These are phyloP conservation scores for Trichoderma breve DNA, from an alignment of 2,329 filamentous ascomycete species.

Conservation along the genomic window DNA sequence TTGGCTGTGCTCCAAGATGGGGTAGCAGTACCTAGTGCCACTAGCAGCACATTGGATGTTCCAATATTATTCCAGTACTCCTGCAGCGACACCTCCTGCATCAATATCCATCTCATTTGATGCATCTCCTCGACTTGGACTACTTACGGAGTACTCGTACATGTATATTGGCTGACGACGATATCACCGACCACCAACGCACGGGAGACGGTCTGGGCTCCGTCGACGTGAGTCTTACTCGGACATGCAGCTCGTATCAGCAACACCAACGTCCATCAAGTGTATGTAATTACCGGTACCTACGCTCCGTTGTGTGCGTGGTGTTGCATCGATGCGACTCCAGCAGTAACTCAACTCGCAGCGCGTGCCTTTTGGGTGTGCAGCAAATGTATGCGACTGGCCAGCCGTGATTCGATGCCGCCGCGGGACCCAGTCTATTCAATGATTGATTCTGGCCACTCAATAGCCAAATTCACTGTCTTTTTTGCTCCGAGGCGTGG, in stretches of 20 bases:
- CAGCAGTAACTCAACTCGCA: not conserved
- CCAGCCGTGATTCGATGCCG: constrained; percentile 1
- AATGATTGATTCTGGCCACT: not conserved
- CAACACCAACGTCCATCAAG: not conserved
- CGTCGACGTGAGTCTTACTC: not conserved
- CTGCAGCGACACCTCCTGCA: not conserved
- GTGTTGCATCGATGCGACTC: not conserved
- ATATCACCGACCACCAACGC: not conserved
- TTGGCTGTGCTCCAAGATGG: not conserved
- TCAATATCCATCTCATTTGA: not conserved
- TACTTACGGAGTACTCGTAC: not conserved
- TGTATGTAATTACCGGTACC: not conserved
- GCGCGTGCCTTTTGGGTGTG: not conserved
- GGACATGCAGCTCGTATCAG: constrained; percentile 6
- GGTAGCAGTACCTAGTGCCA: not conserved
- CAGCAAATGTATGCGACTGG: not conserved
- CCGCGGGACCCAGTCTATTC: not conserved
- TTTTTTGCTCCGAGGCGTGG: constrained; percentile 4
- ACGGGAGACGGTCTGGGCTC: not conserved
- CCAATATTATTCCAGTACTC: not conserved
- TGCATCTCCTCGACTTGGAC: not conserved
- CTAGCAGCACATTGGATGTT: not conserved
- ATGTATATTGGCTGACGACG: not conserved
- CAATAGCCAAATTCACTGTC: not conserved
- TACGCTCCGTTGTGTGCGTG: not conserved